Evolutionary conservation across 768 basidiomycete species (phyloP).

Genomic region (Collybia mongolica): DNA sequence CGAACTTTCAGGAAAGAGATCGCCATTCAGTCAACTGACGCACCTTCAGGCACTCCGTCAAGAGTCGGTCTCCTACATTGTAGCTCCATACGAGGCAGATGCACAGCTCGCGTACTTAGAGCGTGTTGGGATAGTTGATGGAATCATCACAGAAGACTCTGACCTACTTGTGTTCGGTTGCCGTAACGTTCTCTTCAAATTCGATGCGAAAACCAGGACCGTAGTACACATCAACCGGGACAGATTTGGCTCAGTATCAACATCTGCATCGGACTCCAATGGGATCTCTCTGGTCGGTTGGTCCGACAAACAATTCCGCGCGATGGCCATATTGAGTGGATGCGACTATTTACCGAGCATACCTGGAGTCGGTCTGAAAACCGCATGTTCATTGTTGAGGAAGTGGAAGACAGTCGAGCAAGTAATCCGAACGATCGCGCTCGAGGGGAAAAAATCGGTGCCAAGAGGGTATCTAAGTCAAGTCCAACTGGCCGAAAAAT

Average conservation of each 20-base stretch:
- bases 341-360: slow-evolving; percentile 94
- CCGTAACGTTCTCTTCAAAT: slow-evolving; percentile 87
- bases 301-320: slow-evolving; percentile 87
- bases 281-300: slow-evolving; percentile 83
- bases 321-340: slow-evolving; percentile 91
- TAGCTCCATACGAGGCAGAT: slow-evolving; percentile 98
- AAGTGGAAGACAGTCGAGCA: slow-evolving; percentile 88
- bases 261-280: slow-evolving; percentile 42
- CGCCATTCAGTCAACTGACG: background rate
- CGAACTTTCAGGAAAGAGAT: too few species aligned
- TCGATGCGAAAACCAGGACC: slow-evolving; percentile 69
- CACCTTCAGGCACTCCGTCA: slow-evolving; percentile 74
- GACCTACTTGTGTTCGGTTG: slow-evolving; percentile 98
- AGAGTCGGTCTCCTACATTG: slow-evolving; percentile 80
- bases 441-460: slow-evolving; percentile 84
- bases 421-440: slow-evolving; percentile 67
- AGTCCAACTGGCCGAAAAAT: slow-evolving; percentile 84
- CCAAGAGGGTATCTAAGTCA: slow-evolving; percentile 73
- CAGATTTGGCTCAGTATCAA: slow-evolving; percentile 62
- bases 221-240: slow-evolving; percentile 63
- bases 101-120: slow-evolving; percentile 96
- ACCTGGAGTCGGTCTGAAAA: slow-evolving; percentile 90
- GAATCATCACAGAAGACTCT: slow-evolving; percentile 95
- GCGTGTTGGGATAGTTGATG: slow-evolving; percentile 76
- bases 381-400: slow-evolving; percentile 77